These are phyloP conservation scores for Wallacemonas sp. DNA, from an alignment of 208 protist genomes.

Conservation along the genomic window DNA sequence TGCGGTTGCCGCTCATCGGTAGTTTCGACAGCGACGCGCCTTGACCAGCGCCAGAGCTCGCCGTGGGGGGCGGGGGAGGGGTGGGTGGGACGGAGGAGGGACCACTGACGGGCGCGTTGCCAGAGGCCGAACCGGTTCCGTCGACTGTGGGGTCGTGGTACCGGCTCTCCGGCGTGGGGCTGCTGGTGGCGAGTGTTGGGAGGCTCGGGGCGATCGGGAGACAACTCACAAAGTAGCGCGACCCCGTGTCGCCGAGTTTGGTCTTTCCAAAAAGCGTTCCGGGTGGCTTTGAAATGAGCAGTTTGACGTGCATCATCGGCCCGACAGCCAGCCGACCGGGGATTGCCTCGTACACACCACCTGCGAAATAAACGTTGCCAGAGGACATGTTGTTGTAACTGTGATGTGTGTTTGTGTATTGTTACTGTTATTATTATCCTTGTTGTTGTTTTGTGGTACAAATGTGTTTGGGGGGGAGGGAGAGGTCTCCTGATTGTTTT, in stretches of 20 bases:
- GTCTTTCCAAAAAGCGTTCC: conserved; percentile 13
- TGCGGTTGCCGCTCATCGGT: conserved; percentile 1
- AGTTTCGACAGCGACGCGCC: neutral
- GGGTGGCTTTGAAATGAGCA: conserved; percentile 10
- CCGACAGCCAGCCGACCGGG: conserved; percentile 24
- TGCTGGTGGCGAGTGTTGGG: neutral
- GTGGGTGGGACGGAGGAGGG: too few species aligned
- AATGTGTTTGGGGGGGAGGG: too few species aligned
- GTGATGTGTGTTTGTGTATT: too few species aligned
- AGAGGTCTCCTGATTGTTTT: too few species aligned
- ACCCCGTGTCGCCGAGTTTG: conserved; percentile 5
- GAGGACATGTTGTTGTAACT: neutral
- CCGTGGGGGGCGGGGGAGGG: neutral
- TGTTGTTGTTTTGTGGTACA: too few species aligned
- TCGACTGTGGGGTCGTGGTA: too few species aligned
- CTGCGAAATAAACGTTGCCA: conserved; percentile 3
- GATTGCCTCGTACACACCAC: conserved; percentile 31
- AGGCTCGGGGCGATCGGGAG: conserved; percentile 10
- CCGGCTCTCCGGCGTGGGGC: neutral
- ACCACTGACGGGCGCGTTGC: too few species aligned
- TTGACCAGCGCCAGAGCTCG: neutral
- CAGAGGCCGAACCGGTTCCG: too few species aligned
- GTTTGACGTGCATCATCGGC: conserved; percentile 20
- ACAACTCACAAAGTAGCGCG: conserved; percentile 33
- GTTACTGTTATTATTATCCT: too few species aligned